Conservation (phyloP, 371 early-diverging fungal genomes). For the Funneliformis caledonium region DNA sequence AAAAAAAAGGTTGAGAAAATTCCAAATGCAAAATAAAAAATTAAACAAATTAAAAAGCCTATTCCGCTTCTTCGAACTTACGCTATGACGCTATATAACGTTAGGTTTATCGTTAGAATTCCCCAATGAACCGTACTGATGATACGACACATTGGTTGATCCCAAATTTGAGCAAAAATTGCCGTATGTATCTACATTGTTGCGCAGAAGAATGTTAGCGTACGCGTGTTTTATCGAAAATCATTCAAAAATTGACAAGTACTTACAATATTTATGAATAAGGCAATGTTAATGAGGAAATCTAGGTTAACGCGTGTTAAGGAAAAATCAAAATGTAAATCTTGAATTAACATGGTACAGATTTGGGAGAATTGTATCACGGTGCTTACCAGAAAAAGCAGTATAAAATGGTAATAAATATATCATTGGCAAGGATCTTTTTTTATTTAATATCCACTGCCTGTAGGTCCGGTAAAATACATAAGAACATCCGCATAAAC, state of each 20-base stretch:
- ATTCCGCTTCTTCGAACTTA: neutral
- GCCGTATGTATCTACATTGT: neutral
- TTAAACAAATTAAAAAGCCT: too few relatives aligned
- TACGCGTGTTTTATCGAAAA: too few relatives aligned
- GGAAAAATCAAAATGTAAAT: too few relatives aligned
- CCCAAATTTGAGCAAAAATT: neutral
- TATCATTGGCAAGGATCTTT: neutral
- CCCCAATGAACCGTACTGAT: neutral
- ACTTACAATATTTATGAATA: too few relatives aligned
- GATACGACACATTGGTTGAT: neutral
- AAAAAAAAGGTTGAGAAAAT: too few relatives aligned
- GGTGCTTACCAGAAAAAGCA: neutral
- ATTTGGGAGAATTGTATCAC: too few relatives aligned
- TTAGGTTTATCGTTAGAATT: neutral
- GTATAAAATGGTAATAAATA: slow-evolving; percentile 13
- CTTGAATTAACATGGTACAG: too few relatives aligned
- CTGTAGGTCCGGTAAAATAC: neutral
- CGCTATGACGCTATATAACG: neutral
- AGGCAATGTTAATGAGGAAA: too few relatives aligned
- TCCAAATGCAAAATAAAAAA: too few relatives aligned
- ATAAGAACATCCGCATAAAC: too few relatives aligned
- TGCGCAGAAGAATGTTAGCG: neutral
- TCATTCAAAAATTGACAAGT: too few relatives aligned
- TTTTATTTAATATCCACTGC: slow-evolving; percentile 2
- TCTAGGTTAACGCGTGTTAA: too few relatives aligned